These are phyloP conservation scores for Citrus sp. DNA, from an alignment of 345 rosid genomes.

Conservation along the genomic window DNA sequence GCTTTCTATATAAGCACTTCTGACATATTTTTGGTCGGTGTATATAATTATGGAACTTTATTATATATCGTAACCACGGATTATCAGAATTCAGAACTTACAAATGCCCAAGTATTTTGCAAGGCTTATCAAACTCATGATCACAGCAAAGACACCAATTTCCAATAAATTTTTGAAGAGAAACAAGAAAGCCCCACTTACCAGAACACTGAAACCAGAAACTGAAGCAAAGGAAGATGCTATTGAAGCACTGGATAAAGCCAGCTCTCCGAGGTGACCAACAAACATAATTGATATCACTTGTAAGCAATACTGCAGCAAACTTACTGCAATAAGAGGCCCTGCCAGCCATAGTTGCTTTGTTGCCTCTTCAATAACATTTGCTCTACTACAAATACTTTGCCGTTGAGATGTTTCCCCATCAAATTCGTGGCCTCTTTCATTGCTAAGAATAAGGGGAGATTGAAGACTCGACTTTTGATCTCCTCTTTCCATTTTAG, in stretches of 20 bases:
- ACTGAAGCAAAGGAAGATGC: constrained; percentile 50
- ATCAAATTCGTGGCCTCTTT: constrained; percentile 10
- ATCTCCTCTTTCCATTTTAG: constrained; percentile 16
- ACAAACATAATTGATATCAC: constrained; percentile 42
- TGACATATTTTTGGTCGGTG: neutral
- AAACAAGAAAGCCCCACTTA: constrained; percentile 13
- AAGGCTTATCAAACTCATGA: neutral
- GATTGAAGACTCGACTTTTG: constrained; percentile 15
- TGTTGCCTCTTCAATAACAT: constrained; percentile 30
- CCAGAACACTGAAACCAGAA: constrained; percentile 42
- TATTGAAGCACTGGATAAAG: constrained; percentile 44
- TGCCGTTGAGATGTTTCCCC: constrained; percentile 5
- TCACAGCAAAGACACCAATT: neutral
- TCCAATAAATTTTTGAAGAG: neutral
- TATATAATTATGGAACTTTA: neutral
- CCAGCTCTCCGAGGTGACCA: constrained; percentile 45
- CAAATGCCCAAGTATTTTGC: no score
- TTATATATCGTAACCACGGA: no score
- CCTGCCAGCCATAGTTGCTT: constrained; percentile 36
- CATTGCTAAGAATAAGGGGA: constrained; percentile 10
- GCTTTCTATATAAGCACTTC: neutral
- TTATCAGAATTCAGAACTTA: no score
- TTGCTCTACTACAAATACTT: neutral
- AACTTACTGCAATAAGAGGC: constrained; percentile 36
- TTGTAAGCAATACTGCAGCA: constrained; percentile 41